Conservation (phyloP, 495 filamentous ascomycete species). For the Penicillium egyptiacum region DNA sequence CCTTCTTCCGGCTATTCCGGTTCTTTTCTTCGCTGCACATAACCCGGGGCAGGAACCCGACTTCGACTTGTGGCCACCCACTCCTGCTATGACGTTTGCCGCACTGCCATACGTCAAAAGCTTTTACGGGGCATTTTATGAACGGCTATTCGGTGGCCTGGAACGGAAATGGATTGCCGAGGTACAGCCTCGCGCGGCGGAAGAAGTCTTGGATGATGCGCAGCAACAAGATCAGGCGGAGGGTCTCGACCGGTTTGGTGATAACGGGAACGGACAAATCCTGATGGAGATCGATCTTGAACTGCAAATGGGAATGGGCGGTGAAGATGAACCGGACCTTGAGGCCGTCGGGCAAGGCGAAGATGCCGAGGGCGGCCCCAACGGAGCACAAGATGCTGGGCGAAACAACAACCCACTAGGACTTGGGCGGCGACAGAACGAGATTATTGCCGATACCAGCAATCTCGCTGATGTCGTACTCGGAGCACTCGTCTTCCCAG, state of each 20-base stretch:
- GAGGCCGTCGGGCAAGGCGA: constrained; percentile 19
- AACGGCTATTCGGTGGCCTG: constrained; percentile 58
- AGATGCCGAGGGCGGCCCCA: constrained; percentile 27
- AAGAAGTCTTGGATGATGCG: constrained; percentile 47
- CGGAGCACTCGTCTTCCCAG: constrained; percentile 63
- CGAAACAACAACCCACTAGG: constrained; percentile 34
- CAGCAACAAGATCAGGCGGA: constrained; percentile 48
- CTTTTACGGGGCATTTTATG: constrained; percentile 65
- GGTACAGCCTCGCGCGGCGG: constrained; percentile 61
- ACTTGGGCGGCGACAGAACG: constrained; percentile 41
- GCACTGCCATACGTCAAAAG: constrained; percentile 67
- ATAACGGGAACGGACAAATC: constrained; percentile 41
- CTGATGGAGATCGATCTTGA: constrained; percentile 50
- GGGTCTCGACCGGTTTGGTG: constrained; percentile 38
- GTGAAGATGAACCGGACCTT: constrained; percentile 31
- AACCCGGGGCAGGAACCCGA: constrained; percentile 45
- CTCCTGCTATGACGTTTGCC: constrained; percentile 66
- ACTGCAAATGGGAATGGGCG: constrained; percentile 43
- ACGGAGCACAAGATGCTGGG: constrained; percentile 27
- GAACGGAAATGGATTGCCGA: constrained; percentile 67
- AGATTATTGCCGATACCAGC: constrained; percentile 52
- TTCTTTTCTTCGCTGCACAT: constrained; percentile 59
- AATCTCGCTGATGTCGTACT: constrained; percentile 57
- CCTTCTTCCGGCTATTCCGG: constrained; percentile 60
- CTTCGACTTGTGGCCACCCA: constrained; percentile 68